A percentile compares a stretch with the other conserved stretches of the same genome.
These are phyloP conservation scores for Clonostachys rhizophaga DNA, from an alignment of 2,329 filamentous ascomycete genomes.

Conservation along the genomic window DNA sequence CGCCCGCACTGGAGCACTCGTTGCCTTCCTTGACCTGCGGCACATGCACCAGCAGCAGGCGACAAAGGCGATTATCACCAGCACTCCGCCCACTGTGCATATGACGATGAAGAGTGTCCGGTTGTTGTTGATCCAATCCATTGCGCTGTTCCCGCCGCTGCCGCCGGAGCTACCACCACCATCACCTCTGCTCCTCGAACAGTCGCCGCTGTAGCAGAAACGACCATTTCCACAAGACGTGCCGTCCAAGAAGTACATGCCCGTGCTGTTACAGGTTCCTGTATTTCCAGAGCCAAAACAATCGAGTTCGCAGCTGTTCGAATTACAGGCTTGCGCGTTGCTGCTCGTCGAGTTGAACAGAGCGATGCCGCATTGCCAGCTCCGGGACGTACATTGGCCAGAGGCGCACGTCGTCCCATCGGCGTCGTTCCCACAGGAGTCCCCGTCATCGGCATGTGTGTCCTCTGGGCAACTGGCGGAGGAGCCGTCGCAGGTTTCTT, in stretches of 20 bases:
- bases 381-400: slow-evolving; percentile 89
- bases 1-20: too few species aligned
- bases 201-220: slow-evolving; percentile 72
- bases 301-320: slow-evolving; percentile 66
- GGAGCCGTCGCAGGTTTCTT: slow-evolving; percentile 75
- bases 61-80: slow-evolving; percentile 62
- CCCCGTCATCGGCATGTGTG: slow-evolving; percentile 62
- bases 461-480: slow-evolving; percentile 72
- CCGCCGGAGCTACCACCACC: slow-evolving; percentile 37
- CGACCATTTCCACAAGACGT: slow-evolving; percentile 83
- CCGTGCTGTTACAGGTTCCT: slow-evolving; percentile 78
- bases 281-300: slow-evolving; percentile 63
- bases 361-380: slow-evolving; percentile 81
- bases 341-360: slow-evolving; percentile 70
- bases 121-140: slow-evolving; percentile 71
- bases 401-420: slow-evolving; percentile 71
- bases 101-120: slow-evolving; percentile 81
- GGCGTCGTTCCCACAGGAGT: slow-evolving; percentile 54
- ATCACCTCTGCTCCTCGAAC: slow-evolving; percentile 29
- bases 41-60: slow-evolving; percentile 51
- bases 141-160: slow-evolving; percentile 65
- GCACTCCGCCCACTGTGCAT: slow-evolving; percentile 64
- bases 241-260: slow-evolving; percentile 74
- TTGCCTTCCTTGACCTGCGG: slow-evolving; percentile 7
- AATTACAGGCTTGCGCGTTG: slow-evolving; percentile 78